phyloP scores from a whole-genome alignment of 1,284 basidiomycete species.

The Moesziomyces sp. region DNA sequence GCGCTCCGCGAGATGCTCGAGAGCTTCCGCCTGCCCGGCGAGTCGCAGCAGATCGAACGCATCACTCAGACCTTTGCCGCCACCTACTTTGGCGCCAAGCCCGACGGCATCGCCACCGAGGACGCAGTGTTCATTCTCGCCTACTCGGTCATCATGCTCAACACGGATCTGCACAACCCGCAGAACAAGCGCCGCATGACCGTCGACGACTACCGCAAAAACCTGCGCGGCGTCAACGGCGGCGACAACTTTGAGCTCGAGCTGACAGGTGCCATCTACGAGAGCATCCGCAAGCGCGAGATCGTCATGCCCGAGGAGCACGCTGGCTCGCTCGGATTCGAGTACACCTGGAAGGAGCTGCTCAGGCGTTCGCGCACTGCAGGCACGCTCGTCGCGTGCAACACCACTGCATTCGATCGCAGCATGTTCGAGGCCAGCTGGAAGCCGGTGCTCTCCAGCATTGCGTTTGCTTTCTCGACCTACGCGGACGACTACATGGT shows the following conservation, averaged over 20 bases:
- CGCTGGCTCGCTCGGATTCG: slow-evolving; percentile 94
- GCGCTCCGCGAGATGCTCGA: slow-evolving; percentile 95
- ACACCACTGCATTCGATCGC: slow-evolving; percentile 82
- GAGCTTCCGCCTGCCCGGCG: slow-evolving; percentile 92
- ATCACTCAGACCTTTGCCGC: slow-evolving; percentile 96
- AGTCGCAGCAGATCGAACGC: slow-evolving; percentile 90
- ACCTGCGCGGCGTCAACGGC: slow-evolving; percentile 92
- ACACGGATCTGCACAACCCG: slow-evolving; percentile 97
- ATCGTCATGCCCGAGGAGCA: slow-evolving; percentile 99
- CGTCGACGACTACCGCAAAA: slow-evolving; percentile 90
- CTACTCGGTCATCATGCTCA: slow-evolving; percentile 97
- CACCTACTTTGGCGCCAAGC: slow-evolving; percentile 84
- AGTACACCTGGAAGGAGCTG: slow-evolving; percentile 98
- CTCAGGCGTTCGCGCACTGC: slow-evolving; percentile 82
- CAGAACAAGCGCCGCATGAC: slow-evolving; percentile 98
- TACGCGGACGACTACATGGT: slow-evolving; percentile 97
- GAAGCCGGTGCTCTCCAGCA: slow-evolving; percentile 83
- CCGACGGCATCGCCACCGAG: slow-evolving; percentile 89
- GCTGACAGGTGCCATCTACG: slow-evolving; percentile 88
- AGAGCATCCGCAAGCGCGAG: slow-evolving; percentile 91
- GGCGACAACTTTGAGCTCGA: slow-evolving; percentile 84
- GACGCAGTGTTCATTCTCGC: slow-evolving; percentile 95
- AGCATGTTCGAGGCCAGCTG: slow-evolving; percentile 93
- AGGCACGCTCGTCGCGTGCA: slow-evolving; percentile 83
- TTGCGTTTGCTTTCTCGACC: slow-evolving; percentile 78